phyloP scores from a whole-genome alignment of 306 rosid species.

The Boehmeria nivea region DNA sequence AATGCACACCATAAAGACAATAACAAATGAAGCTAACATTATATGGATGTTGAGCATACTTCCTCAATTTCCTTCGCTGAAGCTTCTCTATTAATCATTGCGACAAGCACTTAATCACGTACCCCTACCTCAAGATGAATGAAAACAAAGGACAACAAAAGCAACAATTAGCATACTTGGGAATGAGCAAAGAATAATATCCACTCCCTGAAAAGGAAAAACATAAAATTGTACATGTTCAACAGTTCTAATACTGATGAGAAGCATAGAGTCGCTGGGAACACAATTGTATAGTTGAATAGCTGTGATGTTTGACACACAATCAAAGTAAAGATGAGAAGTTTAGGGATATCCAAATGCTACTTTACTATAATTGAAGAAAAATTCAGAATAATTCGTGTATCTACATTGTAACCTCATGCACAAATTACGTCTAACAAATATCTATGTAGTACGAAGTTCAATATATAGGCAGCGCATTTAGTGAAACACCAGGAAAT shows the following conservation, averaged over 20 bases:
- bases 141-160: conserved; percentile 17
- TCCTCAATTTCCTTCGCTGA: conserved; percentile 69
- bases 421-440: no score
- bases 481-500: no score
- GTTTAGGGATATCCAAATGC: no score
- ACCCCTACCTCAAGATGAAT: conserved; percentile 35
- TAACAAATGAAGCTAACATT: conserved; percentile 10
- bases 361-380: no score
- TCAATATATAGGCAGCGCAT: no score
- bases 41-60: conserved; percentile 36
- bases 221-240: background rate
- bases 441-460: no score
- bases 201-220: background rate
- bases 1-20: background rate
- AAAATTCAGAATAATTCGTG: no score
- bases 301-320: background rate
- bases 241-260: background rate
- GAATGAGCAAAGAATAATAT: no score
- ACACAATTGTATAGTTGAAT: background rate
- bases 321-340: background rate
- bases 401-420: no score
- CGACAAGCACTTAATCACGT: conserved; percentile 62
- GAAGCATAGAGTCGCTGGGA: background rate
- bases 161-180: background rate
- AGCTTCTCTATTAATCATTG: conserved; percentile 49